Evolutionary conservation across 352 stramenopile species (phyloP).

Genomic region (Detonula confervacea): DNA sequence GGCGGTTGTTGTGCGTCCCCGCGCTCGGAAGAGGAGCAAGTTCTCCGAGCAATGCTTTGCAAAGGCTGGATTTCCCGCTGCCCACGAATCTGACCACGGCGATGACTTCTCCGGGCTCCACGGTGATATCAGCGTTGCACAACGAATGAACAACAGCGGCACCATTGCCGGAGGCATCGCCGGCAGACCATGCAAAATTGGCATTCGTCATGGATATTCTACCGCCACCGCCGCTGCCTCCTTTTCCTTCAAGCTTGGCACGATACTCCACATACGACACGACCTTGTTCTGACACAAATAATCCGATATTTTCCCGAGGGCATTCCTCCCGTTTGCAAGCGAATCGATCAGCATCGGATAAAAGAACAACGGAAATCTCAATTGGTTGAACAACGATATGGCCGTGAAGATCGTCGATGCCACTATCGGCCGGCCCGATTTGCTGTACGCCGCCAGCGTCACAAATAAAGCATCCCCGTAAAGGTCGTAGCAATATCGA

Average conservation of each 20-base stretch:
- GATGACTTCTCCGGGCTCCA: conserved; percentile 78
- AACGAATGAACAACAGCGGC: conserved; percentile 47
- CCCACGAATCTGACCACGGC: conserved; percentile 81
- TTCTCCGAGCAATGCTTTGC: conserved; percentile 76
- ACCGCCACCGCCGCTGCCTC: no score
- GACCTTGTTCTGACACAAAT: conserved; percentile 69
- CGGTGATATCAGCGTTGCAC: conserved; percentile 62
- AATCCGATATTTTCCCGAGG: conserved; percentile 68
- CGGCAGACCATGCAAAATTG: conserved; percentile 74
- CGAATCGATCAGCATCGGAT: conserved; percentile 83
- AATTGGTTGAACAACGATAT: conserved; percentile 85
- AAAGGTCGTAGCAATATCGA: conserved; percentile 89
- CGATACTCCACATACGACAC: conserved; percentile 64
- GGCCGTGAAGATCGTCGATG: conserved; percentile 80
- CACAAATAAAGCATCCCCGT: conserved; percentile 89
- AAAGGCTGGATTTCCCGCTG: conserved; percentile 77
- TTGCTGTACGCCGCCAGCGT: conserved; percentile 72
- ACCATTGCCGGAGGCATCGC: background rate
- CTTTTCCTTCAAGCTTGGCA: conserved; percentile 24
- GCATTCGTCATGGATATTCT: conserved; percentile 77
- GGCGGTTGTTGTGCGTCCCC: no score
- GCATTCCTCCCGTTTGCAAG: conserved; percentile 77
- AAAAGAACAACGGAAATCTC: conserved; percentile 84
- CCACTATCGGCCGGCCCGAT: conserved; percentile 68
- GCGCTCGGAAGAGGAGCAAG: no score